Conservation (phyloP, 345 rosid genomes). For the Fremontodendron californicum region DNA sequence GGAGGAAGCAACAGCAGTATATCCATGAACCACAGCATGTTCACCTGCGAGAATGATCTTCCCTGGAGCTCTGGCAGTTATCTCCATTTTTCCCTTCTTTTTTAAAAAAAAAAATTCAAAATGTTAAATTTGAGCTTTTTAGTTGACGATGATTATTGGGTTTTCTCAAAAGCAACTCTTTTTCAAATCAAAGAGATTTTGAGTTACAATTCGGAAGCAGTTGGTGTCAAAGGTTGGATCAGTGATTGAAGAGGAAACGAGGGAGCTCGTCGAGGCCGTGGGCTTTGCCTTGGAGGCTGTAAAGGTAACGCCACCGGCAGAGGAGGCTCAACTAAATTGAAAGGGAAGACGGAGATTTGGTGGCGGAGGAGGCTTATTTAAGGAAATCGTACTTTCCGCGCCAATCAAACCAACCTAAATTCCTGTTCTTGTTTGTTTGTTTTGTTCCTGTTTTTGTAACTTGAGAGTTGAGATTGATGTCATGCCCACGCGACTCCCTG, state of each 20-base stretch:
- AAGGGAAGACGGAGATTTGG: neutral
- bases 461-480: neutral
- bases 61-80: constrained; percentile 92
- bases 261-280: neutral
- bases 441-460: neutral
- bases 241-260: neutral
- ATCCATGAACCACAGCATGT: constrained; percentile 97
- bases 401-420: neutral
- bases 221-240: neutral
- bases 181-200: neutral
- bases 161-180: neutral
- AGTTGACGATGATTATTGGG: neutral
- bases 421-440: neutral
- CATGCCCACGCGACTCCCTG: neutral
- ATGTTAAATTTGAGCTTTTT: neutral
- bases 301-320: neutral
- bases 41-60: constrained; percentile 95
- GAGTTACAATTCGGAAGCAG: neutral
- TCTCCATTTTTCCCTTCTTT: constrained; percentile 53
- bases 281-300: neutral
- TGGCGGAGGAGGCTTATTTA: neutral
- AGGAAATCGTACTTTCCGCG: neutral
- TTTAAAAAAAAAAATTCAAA: no score
- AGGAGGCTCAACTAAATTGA: no score
- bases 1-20: constrained; percentile 87